Base-by-base conservation (phyloP, 371 early-diverging fungal species). In the Mucor piriformis region DNA sequence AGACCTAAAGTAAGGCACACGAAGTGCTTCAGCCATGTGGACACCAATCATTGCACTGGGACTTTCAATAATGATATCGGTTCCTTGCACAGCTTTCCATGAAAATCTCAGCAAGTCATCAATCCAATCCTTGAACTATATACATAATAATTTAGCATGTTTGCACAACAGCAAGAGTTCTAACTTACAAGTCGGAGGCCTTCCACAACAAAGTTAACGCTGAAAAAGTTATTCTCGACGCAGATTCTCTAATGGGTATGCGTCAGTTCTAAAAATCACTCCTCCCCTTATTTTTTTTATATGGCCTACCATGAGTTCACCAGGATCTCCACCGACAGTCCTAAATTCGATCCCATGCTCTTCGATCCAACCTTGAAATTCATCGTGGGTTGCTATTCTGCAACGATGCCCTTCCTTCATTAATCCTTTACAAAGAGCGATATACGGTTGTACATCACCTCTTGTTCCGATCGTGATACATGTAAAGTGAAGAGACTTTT, bases 381-480 rank as follows among this genome's bases (percentile, higher is more conserved):
- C 93, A 25, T 72, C 79, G 59, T 91, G 92, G 0, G 93, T 89
- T 1, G 90, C 88, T 38, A 92, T 92, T 29, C 88, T 81, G 53
- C 89, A 89, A 15, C 66, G 69, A 59, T 93, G 93, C 1, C 92
- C 92, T 60, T 89, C 83, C 38, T 71, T 73, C 82, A 83, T 83
- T 10, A 93, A 67, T 2, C 84, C 80, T 73, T 92, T 91, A 69
- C 90, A 87, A 12, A 92, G 76, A 0, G 92, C 92, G 69, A 93
- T 89, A 52, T 90, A 93, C 0, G 92, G 94, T 61, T 93, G 91
- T 0, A 93, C 92, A 69, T 92, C 94, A 6, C 94, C 94, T 34
- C 94, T 81, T 7, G 91, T 88, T n/a, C 94, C 94, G 58, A 93
- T 91, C 0, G 92, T 92, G 35, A 92, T 67, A 54, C 87, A 87